Base-by-base conservation (phyloP, 2,329 filamentous ascomycete genomes). In the Hymenoscyphus fructigenus region DNA sequence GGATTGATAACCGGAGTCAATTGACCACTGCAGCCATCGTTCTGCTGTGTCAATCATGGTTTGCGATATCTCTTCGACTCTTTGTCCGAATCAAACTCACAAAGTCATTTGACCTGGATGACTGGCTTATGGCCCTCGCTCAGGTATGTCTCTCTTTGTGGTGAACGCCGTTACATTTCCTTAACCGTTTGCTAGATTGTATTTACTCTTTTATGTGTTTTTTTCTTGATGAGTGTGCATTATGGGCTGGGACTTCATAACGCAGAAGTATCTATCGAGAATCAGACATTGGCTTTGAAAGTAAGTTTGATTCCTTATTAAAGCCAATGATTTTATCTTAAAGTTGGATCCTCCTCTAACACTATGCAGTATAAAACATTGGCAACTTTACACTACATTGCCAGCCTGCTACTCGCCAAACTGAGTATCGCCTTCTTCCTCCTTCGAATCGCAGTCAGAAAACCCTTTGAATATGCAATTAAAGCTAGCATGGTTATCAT, bases 401-500 rank as follows among this genome's bases (percentile, higher is more conserved):
- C 57, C 26, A 65, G 65, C 50, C 68, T 69, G 66, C 64, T 65
- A 61, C 66, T 67, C 36, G 67, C 69, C 59, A 71, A 71, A 50
- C 55, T 69, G 26, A 66, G 61, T 26, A 68, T 69, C 47, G 67
- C 63, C 14, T 32, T 85, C 64, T 85, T 85, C 67, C 78, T 86
- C 9, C 72, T 85, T 26, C 79, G 83, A 7, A 75, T 86, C 26
- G 80, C 82, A 0, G 75, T 78, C 3, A 75, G 78, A 55, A 79
- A 73, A 57, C 69, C 77, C 14, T 85, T 84, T 70, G 81, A 76
- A 36, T 84, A 79, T 75, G 81, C 79, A 34, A 77, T 86, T 10
- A 77, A 78, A 66, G 71, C 73, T 62, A 83, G 79, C 66, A 76
- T 85, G 60, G 70, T 76, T 53, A 70, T 85, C 36, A 76, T 86